Evolutionary conservation across 2,329 filamentous ascomycete genomes (phyloP), one percentile per base, ranked within the genome.

Genomic region (Paramyrothecium sp.): DNA sequence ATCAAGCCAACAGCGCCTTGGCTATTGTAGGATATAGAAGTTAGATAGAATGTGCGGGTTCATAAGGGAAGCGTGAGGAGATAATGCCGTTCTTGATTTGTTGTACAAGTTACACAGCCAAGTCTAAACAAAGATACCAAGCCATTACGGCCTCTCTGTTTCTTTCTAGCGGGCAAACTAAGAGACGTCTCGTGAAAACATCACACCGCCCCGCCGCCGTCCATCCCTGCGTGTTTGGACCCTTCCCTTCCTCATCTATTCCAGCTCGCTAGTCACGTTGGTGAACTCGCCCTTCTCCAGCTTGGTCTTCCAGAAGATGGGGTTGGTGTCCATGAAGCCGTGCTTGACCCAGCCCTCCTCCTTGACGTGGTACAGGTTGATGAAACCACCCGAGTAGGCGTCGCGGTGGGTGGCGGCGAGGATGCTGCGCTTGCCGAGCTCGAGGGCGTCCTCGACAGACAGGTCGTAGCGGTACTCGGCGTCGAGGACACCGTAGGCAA

Each of bases 241-340:
- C 5, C 4, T 30, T 33, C 16, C 20, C 19, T 20, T 23, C 13
- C 7, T 38, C 56, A n/a, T 19, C 21, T 46, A 47, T 33, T 20
- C 26, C 38, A 96, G 74, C 69, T 88, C 80, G 68, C 89, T 91
- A 58, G 91, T 96, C 55, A 97, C 93, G 74, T 97, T 97, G 63
- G 89, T 94, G 77, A 99, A 99, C 81, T 99, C 95, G 75, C 93
- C 93, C 86, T 96, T 96, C 75, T 97, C 90, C 71, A 99, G 79
- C 87, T 99, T 99, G 53, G 93, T 97, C 83, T 96, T 90, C 95
- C 95, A 99, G 89, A 99, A 99, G 73, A 98, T 96, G 49, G 94
- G 94, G 82, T 98, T 97, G 67, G 94, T 98, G 77, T 99, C 95
- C 71, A 82, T 92, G 84, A 99, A 99, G 61, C 95, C 95, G 73